Evolutionary conservation across 192 early-diverging fungal genomes (phyloP), one percentile per base, ranked within the genome.

Genomic region (Podila verticillata): DNA sequence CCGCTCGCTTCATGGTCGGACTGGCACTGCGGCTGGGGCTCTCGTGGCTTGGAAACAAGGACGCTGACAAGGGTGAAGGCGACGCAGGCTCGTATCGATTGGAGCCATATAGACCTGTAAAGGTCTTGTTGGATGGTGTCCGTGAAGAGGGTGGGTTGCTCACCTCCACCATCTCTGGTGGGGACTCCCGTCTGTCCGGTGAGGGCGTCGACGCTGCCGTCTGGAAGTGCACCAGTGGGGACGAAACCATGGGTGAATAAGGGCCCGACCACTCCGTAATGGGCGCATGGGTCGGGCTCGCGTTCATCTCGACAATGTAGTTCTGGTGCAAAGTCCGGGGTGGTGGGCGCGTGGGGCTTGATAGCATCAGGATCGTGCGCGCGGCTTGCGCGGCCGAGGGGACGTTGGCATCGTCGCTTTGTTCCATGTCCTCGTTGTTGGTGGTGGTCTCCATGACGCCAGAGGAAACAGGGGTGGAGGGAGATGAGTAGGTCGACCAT

Each of bases 211-310:
- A 67, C 1, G 61, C 34, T 5, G 39, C 65, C 5, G 58, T 61
- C 15, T 48, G 65, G 31, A 68, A 75, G 5, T 65, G 58, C 28
- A 75, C 73, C 28, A 75, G 39, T 12, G 73, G 73, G 17, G 73
- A 75, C 3, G 66, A 68, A 1, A 59, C 66, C 61, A 75, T 75
- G 35, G 73, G 73, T 1, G 66, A 75, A 26, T 69, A 75, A 0
- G 74, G 49, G 19, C n/a, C 56, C 32, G 36, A 63, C 22, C 61
- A 39, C n/a, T 22, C 66, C 44, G 28, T 54, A 29, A 58, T 58
- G 39, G 24, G 36, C 17, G 44, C 29, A 47, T 12, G 58, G 2
- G 26, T 48, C 22, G 48, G 47, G 31, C 28, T 54, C 51, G 51
- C 20, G 51, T 54, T 54, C 51, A 54, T 54, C 17, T 54, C 51